Base-by-base conservation (phyloP, 2,329 filamentous ascomycete species). In the Thielaviopsis ethacetica region DNA sequence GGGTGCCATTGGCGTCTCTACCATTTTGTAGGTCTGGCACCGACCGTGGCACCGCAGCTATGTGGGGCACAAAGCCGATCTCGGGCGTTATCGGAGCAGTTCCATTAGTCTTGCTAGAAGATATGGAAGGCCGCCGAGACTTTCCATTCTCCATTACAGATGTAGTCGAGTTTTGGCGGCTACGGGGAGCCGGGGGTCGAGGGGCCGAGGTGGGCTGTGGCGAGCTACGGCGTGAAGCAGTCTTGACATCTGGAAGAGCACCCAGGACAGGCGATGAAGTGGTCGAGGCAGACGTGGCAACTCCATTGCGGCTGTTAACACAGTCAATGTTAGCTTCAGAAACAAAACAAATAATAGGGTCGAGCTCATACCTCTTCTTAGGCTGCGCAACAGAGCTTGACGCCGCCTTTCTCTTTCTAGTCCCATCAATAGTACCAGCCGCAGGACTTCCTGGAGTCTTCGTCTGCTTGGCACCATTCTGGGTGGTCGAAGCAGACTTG, bases 221-320 rank as follows among this genome's bases (percentile, higher is more conserved):
- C 30, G 60, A 62, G 55, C 58, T 22, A 58, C 58, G 27, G 27
- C 47, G 30, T 2, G 68, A 74, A 57, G 69, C 71, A 63, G 71
- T 76, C 63, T 77, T 77, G 1, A 72, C 73, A 64, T 89, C 86
- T 26, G 81, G 78, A 61, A 88, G 80, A n/a, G 78, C 79, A 54
- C 81, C 79, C 54, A 87, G 75, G 53, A 90, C 77, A 19, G 88
- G 88, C 1, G 90, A 91, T 1, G 88, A 85, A n/a, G 82, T 80
- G 63, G 85, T 75, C 2, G 83, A 84, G 19, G 86, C 83, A 1
- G 88, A 87, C 61, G 76, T 78, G 26, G 74, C 72, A 38, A 65
- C 62, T 26, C 69, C 68, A 59, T 70, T 72, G 59, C 68, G 72
- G 60, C 65, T 67, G 57, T 57, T 63, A 54, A 38, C 56, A 41